Evolutionary conservation across 2,329 filamentous ascomycete species (phyloP), one percentile per base, ranked within the genome.

Genomic region (Diaporthe aspalathi): DNA sequence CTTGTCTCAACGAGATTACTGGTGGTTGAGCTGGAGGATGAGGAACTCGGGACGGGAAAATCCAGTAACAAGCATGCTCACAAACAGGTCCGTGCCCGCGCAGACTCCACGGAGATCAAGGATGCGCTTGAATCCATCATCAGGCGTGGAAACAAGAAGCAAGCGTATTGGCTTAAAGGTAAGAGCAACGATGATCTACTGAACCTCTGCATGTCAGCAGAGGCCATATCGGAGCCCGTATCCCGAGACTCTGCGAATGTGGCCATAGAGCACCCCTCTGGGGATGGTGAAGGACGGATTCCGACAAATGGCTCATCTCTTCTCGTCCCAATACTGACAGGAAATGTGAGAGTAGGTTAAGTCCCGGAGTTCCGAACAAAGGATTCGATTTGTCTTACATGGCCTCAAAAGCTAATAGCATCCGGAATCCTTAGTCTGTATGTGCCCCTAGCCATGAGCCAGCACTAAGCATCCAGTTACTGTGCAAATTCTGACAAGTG

Each of bases 141-240:
- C 17, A 0, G 1, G 3, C 5, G 5, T 8, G 56, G 56, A 2
- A 20, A 45, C 0, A 2, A 16, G 3, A 7, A 45, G 0, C 12
- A 2, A 45, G 5, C 22, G 7, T 60, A 60, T 14, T 60, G 38
- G 56, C 5, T 60, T 1, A 45, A 45, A 60, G 56, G 56, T 60
- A 16, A 60, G 38, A 29, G 1, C 2, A 12, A 2, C 16, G 22
- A 45, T 16, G 38, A 14, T 29, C 0, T n/a, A 27, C 54, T 22
- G 16, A 27, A 14, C 12, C 14, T 60, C 1, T 12, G 1, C 12
- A 29, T 35, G 2, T 14, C 38, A 17, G 22, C 16, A 22, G 38
- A 7, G 7, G 22, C 3, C 14, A 5, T 2, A 1, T 11, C 22
- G 14, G 32, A 22, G 11, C 29, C 3, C 0, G 5, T 20, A 22